Percentiles rank a stretch among this genome's conserved stretches.
These are phyloP conservation scores for Gilbertella persicaria DNA, from an alignment of 371 early-diverging fungal genomes.

Conservation along the genomic window DNA sequence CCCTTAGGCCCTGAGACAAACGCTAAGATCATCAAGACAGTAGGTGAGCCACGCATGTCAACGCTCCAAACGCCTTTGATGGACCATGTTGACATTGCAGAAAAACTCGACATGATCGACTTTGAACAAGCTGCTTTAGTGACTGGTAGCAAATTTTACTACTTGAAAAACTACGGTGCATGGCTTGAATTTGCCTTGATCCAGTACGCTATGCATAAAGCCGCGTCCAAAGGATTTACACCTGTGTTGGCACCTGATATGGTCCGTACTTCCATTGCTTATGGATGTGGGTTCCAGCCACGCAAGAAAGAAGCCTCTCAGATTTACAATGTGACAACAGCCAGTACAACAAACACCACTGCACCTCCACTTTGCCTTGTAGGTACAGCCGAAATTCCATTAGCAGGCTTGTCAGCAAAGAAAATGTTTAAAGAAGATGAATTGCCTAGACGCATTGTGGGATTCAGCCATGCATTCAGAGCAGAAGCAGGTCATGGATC, in stretches of 20 bases:
- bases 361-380: conserved; percentile 68
- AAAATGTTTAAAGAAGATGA: conserved; percentile 54
- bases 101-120: conserved; percentile 71
- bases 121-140: conserved; percentile 82
- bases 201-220: conserved; percentile 82
- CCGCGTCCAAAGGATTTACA: conserved; percentile 69
- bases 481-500: conserved; percentile 92
- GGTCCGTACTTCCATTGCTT: conserved; percentile 76
- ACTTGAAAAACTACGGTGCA: conserved; percentile 81
- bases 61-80: conserved; percentile 28
- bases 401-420: conserved; percentile 81
- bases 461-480: conserved; percentile 83
- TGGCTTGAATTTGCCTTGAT: conserved; percentile 85
- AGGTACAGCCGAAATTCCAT: conserved; percentile 92
- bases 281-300: conserved; percentile 92
- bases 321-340: conserved; percentile 77
- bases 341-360: conserved; percentile 33
- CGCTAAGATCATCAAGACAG: conserved; percentile 51
- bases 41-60: conserved; percentile 36
- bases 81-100: conserved; percentile 73
- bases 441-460: conserved; percentile 77
- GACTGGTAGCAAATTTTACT: conserved; percentile 86
- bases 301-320: conserved; percentile 78
- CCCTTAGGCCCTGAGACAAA: conserved; percentile 69
- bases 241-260: conserved; percentile 90